Base-by-base conservation (phyloP, 768 basidiomycete species). In the Heimioporus sp. region DNA sequence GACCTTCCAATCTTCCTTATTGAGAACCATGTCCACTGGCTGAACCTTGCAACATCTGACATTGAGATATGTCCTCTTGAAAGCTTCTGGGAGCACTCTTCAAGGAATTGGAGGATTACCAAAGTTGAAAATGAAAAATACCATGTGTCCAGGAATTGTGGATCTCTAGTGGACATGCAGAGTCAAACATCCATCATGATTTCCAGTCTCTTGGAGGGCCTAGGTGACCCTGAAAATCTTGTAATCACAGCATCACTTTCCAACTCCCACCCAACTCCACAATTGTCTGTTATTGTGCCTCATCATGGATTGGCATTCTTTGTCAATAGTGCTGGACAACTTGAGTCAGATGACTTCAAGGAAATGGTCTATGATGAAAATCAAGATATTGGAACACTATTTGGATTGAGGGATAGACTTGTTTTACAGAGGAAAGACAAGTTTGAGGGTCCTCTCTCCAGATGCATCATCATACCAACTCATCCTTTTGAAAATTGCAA, bases 1-100 rank as follows among this genome's bases (percentile, higher is more conserved):
- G 64, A 67, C 43, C 44, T 68, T 13, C 65, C 66, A 2, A 31
- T 8, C 1, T 30, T 39, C 4, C 44, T 66, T 10, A 48, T 66
- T 7, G 24, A 51, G 1, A 51, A 36, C 7, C 57, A 56, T 21
- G 51, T 48, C 28, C 65, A 64, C 39, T 66, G 63, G 65, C 51
- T 63, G 24, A 51, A 64, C 32, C 37, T 63, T 1, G 10, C 38
- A 7, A 56, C 46, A 0, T 20, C 19, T 1, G 12, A 7, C 17
- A 19, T 34, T 30, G 11, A 49, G 39, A 44, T 9, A 28, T 48
- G n/a, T n/a, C n/a, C n/a, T n/a, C n/a, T n/a, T n/a, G n/a, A n/a
- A n/a, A n/a, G n/a, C n/a, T n/a, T n/a, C n/a, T n/a, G n/a, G n/a
- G n/a, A n/a, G n/a, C n/a, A n/a, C n/a, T n/a, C n/a, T n/a, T n/a